Conservation (phyloP, 2,329 filamentous ascomycete species). For the Stachybotrys chlorohalonatus region DNA sequence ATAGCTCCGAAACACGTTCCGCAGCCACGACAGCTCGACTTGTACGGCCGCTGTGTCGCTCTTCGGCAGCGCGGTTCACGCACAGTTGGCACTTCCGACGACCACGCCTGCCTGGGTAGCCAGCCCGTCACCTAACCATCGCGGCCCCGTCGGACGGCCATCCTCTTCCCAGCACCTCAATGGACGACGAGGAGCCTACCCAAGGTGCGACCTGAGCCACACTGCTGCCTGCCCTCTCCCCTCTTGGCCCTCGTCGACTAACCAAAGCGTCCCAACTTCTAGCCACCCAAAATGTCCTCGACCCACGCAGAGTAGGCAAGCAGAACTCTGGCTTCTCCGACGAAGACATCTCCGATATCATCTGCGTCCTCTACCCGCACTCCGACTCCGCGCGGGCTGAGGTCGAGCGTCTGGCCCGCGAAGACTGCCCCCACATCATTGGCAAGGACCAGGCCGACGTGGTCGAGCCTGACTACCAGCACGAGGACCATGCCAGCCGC, state of each 20-base stretch:
- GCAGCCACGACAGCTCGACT: not conserved
- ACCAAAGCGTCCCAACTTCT: conserved; percentile 3
- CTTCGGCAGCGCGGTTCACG: not conserved
- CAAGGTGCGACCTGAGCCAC: conserved; percentile 23
- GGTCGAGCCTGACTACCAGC: conserved; percentile 41
- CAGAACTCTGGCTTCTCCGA: conserved; percentile 77
- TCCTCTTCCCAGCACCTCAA: conserved; percentile 23
- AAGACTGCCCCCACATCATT: conserved; percentile 39
- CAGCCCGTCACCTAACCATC: conserved; percentile 4
- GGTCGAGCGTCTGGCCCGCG: conserved; percentile 43
- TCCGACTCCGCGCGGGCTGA: conserved; percentile 64
- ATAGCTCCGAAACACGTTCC: not conserved
- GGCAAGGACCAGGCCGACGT: conserved; percentile 37
- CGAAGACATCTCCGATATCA: conserved; percentile 77
- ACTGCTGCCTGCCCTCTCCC: not conserved
- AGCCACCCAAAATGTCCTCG: conserved; percentile 73
- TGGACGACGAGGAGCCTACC: conserved; percentile 35
- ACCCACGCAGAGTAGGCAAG: conserved; percentile 69
- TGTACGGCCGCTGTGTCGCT: not conserved
- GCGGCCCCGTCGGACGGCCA: conserved; percentile 11
- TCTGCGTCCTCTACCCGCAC: conserved; percentile 78
- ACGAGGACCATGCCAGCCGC: conserved; percentile 38
- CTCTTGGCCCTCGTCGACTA: conserved; percentile 12
- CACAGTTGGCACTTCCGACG: not conserved
- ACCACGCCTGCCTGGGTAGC: not conserved